Evolutionary conservation across 345 rosid genomes (phyloP).

Genomic region (Ceriops tagal): DNA sequence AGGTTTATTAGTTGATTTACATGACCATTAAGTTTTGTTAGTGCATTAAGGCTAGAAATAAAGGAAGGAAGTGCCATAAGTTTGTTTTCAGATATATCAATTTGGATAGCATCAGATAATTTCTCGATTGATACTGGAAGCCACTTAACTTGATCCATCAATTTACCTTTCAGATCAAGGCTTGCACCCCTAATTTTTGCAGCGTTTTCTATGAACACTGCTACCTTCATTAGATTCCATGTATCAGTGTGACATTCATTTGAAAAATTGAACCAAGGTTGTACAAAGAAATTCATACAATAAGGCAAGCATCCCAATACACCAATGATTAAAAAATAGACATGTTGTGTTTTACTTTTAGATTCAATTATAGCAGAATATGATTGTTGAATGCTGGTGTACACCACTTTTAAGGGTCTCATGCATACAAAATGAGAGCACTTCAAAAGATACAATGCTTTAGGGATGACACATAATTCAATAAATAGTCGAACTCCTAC

Average conservation of each 20-base stretch:
- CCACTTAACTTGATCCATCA: slow-evolving; percentile 62
- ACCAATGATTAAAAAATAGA: not conserved
- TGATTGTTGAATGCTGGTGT: too few species aligned
- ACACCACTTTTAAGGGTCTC: too few species aligned
- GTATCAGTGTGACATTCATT: slow-evolving; percentile 38
- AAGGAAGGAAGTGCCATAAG: slow-evolving; percentile 59
- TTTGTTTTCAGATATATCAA: slow-evolving; percentile 55
- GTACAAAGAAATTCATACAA: not conserved
- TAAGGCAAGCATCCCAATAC: not conserved
- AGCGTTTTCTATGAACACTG: slow-evolving; percentile 47
- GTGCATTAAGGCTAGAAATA: slow-evolving; percentile 37
- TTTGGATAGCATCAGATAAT: slow-evolving; percentile 34
- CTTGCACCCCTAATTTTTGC: slow-evolving; percentile 37
- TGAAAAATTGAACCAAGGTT: slow-evolving; percentile 20
- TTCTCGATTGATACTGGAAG: slow-evolving; percentile 57
- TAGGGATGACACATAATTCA: too few species aligned
- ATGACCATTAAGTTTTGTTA: slow-evolving; percentile 47
- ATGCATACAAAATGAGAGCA: too few species aligned
- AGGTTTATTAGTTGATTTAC: slow-evolving; percentile 56
- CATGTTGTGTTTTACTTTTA: too few species aligned
- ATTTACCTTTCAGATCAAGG: slow-evolving; percentile 55
- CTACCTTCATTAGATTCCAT: slow-evolving; percentile 51
- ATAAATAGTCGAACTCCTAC: too few species aligned
- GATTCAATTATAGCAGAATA: too few species aligned
- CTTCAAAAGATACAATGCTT: too few species aligned